Evolutionary conservation across 2,329 filamentous ascomycete genomes (phyloP).

Genomic region (Periconia macrospinosa): DNA sequence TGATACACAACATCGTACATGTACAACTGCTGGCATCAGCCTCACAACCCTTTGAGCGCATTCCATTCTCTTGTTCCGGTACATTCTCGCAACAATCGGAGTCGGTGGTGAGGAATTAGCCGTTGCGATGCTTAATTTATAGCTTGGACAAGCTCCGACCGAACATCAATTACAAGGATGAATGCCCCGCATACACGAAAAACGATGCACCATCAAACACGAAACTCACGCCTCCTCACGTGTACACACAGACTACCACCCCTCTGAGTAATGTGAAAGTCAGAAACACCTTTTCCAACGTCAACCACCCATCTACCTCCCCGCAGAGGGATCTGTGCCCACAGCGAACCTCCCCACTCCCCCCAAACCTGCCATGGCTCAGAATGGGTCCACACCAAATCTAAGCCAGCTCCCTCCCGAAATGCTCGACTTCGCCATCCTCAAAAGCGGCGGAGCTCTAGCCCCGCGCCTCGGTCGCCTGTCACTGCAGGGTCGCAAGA

Average conservation of each 20-base stretch:
- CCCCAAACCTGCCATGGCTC: slow-evolving; percentile 11
- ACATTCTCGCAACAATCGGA: too few species aligned
- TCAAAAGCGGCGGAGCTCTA: slow-evolving; percentile 40
- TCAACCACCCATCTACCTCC: neutral
- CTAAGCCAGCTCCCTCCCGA: slow-evolving; percentile 37
- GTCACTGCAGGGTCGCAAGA: slow-evolving; percentile 61
- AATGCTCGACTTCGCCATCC: slow-evolving; percentile 50
- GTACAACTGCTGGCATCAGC: too few species aligned
- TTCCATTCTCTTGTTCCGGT: too few species aligned
- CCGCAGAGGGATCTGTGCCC: too few species aligned
- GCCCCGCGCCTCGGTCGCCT: slow-evolving; percentile 70
- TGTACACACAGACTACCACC: slow-evolving; percentile 5
- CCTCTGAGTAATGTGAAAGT: neutral
- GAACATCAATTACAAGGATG: too few species aligned
- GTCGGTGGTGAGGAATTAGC: too few species aligned
- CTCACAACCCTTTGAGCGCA: too few species aligned
- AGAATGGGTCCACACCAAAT: slow-evolving; percentile 8
- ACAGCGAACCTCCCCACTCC: neutral
- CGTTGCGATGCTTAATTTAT: too few species aligned
- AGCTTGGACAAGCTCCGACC: too few species aligned
- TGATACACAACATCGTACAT: too few species aligned
- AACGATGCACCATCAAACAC: neutral
- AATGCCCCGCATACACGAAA: too few species aligned
- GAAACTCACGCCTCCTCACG: slow-evolving; percentile 5
- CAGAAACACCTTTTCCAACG: neutral